Conservation (phyloP, 129 eudicot genomes). For the Saposhnikovia divaricata region DNA sequence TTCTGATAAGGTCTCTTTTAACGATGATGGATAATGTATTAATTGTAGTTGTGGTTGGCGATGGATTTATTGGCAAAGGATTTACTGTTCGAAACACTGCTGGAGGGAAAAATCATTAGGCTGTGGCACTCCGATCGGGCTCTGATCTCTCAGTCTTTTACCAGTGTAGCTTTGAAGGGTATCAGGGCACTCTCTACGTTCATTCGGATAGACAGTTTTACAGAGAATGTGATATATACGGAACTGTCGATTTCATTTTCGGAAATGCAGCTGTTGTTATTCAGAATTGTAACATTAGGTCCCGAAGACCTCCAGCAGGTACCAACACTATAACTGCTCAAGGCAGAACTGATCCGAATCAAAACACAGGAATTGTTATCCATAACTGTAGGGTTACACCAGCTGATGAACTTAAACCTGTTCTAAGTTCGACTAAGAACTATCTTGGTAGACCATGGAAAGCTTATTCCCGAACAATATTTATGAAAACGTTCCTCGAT, state of each 20-base stretch:
- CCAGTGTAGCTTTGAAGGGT: slow-evolving; percentile 55
- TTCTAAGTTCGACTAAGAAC: slow-evolving; percentile 28
- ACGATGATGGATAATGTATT: too few species aligned
- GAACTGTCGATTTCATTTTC: slow-evolving; percentile 49
- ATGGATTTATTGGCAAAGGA: slow-evolving; percentile 41
- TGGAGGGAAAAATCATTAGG: slow-evolving; percentile 46
- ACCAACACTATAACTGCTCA: slow-evolving; percentile 50
- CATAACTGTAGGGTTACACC: slow-evolving; percentile 41
- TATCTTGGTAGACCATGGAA: slow-evolving; percentile 54
- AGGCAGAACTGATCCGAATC: slow-evolving; percentile 50
- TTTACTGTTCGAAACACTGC: slow-evolving; percentile 44
- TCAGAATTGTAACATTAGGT: slow-evolving; percentile 52
- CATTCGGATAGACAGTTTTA: slow-evolving; percentile 36
- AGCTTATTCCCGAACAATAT: slow-evolving; percentile 42
- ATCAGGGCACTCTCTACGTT: slow-evolving; percentile 53
- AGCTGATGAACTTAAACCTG: slow-evolving; percentile 26
- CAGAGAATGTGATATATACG: slow-evolving; percentile 41
- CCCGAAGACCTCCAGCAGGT: slow-evolving; percentile 38
- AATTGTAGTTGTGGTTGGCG: slow-evolving; percentile 36
- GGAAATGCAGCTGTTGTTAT: slow-evolving; percentile 44
- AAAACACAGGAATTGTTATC: slow-evolving; percentile 48
- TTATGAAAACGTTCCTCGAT: slow-evolving; percentile 28
- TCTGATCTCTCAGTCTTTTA: slow-evolving; percentile 58
- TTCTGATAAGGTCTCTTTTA: too few species aligned
- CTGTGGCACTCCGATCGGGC: slow-evolving; percentile 44